These are phyloP conservation scores for Ricinus communis DNA, from an alignment of 345 rosid genomes.

Conservation along the genomic window DNA sequence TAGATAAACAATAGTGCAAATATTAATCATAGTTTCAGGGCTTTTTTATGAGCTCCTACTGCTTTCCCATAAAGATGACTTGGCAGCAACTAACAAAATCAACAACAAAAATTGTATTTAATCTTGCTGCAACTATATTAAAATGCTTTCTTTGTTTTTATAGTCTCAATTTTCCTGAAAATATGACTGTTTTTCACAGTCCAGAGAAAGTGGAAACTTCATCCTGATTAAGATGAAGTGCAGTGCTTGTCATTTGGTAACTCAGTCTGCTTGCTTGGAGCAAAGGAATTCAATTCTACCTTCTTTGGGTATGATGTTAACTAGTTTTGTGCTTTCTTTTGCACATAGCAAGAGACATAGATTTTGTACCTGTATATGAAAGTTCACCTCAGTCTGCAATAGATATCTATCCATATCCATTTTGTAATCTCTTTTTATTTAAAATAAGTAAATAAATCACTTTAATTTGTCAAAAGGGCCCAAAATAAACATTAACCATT, in stretches of 20 bases:
- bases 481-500: too few relatives aligned
- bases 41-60: too few relatives aligned
- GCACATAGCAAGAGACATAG: conserved; percentile 3
- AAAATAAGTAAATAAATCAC: too few relatives aligned
- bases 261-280: conserved; percentile 14
- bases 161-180: neutral
- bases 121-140: neutral
- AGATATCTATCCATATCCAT: too few relatives aligned
- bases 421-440: too few relatives aligned
- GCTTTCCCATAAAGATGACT: neutral
- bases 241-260: conserved; percentile 5
- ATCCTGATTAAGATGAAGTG: neutral
- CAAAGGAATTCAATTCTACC: neutral
- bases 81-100: neutral
- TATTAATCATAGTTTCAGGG: neutral
- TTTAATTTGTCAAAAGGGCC: too few relatives aligned
- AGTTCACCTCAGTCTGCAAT: too few relatives aligned
- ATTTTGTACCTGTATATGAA: conserved; percentile 1
- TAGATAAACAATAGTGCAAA: neutral
- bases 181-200: conserved; percentile 4
- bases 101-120: neutral
- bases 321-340: neutral
- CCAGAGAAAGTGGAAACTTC: conserved; percentile 8
- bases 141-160: conserved; percentile 15
- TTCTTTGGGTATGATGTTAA: conserved; percentile 6